Percentiles rank a stretch among this genome's conserved stretches.
Evolutionary conservation across 169 alveolate species (phyloP).

Genomic region (Eimeria necatrix): DNA sequence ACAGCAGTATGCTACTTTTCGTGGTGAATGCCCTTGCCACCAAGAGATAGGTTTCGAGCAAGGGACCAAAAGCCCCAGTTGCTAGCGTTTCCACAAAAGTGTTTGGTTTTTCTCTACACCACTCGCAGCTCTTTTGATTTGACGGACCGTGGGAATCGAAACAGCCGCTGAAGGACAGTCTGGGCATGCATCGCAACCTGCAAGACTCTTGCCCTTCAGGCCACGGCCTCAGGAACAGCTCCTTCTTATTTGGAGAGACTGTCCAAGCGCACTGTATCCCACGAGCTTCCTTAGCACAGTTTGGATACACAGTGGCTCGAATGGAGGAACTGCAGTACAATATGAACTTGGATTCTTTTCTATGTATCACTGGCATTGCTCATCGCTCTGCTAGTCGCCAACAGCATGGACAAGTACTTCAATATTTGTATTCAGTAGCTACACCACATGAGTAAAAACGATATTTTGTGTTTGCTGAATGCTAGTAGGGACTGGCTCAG

Average conservation of each 20-base stretch:
- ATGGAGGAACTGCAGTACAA: too few species aligned
- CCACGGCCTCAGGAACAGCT: conserved; percentile 26
- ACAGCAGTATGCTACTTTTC: neutral
- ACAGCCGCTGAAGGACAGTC: conserved; percentile 70
- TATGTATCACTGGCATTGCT: too few species aligned
- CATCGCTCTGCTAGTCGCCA: too few species aligned
- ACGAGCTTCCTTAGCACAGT: conserved; percentile 54
- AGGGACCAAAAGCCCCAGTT: neutral
- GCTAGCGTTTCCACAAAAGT: neutral
- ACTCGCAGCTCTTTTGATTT: neutral
- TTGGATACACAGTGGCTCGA: conserved; percentile 32
- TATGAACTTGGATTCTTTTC: too few species aligned
- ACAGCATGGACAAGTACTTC: neutral
- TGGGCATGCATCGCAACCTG: conserved; percentile 53
- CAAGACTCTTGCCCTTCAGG: conserved; percentile 1
- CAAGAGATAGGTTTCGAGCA: neutral
- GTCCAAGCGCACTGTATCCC: conserved; percentile 72
- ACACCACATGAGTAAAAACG: neutral
- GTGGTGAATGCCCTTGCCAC: neutral
- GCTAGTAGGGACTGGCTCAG: neutral
- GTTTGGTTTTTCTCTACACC: neutral
- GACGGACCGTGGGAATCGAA: conserved; percentile 63
- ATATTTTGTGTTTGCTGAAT: neutral
- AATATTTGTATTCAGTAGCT: too few species aligned
- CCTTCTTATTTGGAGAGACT: conserved; percentile 58